Base-by-base conservation (phyloP, 257 asterid species). In the Scutellaria barbata region DNA sequence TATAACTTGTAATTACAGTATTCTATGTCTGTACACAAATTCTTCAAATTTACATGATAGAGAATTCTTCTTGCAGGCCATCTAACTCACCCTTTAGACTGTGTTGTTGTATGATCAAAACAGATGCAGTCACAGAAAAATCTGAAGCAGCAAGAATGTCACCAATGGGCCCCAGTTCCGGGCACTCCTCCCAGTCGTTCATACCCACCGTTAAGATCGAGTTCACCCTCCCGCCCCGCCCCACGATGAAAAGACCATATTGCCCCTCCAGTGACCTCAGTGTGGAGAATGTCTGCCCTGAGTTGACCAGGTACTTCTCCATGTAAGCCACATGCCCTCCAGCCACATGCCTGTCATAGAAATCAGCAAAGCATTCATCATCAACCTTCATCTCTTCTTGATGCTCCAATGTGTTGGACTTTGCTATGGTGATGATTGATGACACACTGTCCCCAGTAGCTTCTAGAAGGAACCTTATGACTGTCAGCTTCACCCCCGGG, bases 121-220 rank as follows among this genome's bases (percentile, higher is more conserved):
- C 98, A 2, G 98, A 94, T 1, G 99, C 86, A 0, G 93, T 84
- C 9, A 72, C 69, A 0, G 97, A 91, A 74, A 83, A 94, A 74
- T 90, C 96, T 1, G 98, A 82, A 59, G 98, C 96, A 0, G 99
- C 85, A 9, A 89, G 91, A 63, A 94, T 94, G 63, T 94, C 98
- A 3, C 96, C 98, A 3, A 94, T 86, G 0, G 96, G 96, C 5
- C 99, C 99, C 3, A 92, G 87, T 73, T 95, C 98, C 8, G 97
- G 98, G 72, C 98, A 94, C 69, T 92, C 98, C 59, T 94, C 96
- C 98, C 98, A 91, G 61, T 94, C 99, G 16, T 87, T 94, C 99
- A 94, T 94, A 67, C 99, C 98, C 25, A 86, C 92, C 0, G 96
- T 94, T 73, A 94, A 67, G 6, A 89, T 66, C 0, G 96, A 89